phyloP scores from a whole-genome alignment of 345 rosid species.

The Salix brachista region DNA sequence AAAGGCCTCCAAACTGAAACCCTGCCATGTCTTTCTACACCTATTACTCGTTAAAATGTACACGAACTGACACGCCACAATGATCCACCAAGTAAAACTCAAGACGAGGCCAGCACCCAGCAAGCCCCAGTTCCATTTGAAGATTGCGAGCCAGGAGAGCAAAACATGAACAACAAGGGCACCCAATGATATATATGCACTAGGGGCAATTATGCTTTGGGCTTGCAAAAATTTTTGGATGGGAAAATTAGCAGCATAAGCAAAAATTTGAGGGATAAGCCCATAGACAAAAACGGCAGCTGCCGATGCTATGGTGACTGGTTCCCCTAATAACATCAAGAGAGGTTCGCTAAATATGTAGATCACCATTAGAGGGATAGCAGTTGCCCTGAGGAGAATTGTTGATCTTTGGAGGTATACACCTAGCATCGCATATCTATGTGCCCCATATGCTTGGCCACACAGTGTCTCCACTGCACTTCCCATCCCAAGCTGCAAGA shows the following conservation, averaged over 20 bases:
- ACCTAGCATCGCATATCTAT: constrained; percentile 58
- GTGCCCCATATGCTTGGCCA: constrained; percentile 81
- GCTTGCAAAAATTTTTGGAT: constrained; percentile 35
- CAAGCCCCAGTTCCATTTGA: constrained; percentile 17
- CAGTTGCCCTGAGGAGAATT: constrained; percentile 44
- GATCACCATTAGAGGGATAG: constrained; percentile 43
- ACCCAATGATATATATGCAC: constrained; percentile 20
- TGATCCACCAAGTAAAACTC: constrained; percentile 26
- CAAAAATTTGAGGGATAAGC: constrained; percentile 27
- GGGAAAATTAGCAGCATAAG: constrained; percentile 51
- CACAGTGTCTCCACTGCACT: constrained; percentile 81
- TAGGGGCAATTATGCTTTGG: constrained; percentile 22
- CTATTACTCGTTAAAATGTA: constrained; percentile 9
- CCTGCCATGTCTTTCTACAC: constrained; percentile 22
- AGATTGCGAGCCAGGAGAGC: constrained; percentile 18
- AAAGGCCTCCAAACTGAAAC: constrained; percentile 19
- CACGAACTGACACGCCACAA: constrained; percentile 15
- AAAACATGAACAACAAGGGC: constrained; percentile 14
- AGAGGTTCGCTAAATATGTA: constrained; percentile 52
- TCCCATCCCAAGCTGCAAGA: constrained; percentile 44
- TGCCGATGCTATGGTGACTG: constrained; percentile 49
- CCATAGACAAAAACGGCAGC: constrained; percentile 41
- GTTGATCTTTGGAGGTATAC: constrained; percentile 67
- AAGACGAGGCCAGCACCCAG: constrained; percentile 21
- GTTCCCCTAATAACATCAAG: constrained; percentile 50